A percentile compares a stretch with the other conserved stretches of the same genome.
Conservation (phyloP, 805 yeast genomes). For the Dipodascus albidus region DNA sequence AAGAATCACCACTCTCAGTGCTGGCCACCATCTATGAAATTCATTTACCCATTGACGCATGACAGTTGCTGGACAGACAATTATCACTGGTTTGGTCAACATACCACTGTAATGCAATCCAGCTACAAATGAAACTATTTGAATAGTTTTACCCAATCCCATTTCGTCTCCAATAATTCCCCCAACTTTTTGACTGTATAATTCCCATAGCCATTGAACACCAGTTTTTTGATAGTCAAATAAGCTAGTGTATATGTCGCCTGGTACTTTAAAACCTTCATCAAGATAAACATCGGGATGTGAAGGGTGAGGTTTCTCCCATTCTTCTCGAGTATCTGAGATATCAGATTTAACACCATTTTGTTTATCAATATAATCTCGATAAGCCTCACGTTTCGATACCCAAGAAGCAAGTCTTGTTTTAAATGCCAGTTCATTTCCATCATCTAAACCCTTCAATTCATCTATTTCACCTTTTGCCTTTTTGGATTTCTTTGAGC, state of each 20-base stretch:
- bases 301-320: constrained; percentile 68
- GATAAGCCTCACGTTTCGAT: constrained; percentile 34
- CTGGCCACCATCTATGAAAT: constrained; percentile 97
- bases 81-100: constrained; percentile 63
- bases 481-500: constrained; percentile 1
- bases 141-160: constrained; percentile 96
- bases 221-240: constrained; percentile 94
- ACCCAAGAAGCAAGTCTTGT: constrained; percentile 53
- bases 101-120: constrained; percentile 78
- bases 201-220: constrained; percentile 95
- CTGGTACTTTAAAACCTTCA: constrained; percentile 66
- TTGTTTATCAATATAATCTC: constrained; percentile 22
- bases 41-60: constrained; percentile 96
- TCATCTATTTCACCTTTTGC: constrained; percentile 15
- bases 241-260: constrained; percentile 75
- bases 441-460: constrained; percentile 53
- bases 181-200: constrained; percentile 80
- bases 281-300: constrained; percentile 66
- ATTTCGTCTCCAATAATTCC: constrained; percentile 97
- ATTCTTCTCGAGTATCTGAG: constrained; percentile 33
- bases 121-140: constrained; percentile 81
- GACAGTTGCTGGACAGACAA: constrained; percentile 96
- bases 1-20: constrained; percentile 70
- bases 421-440: constrained; percentile 58
- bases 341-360: constrained; percentile 15